Evolutionary conservation across 2,329 filamentous ascomycete species (phyloP), one percentile per base, ranked within the genome.

Genomic region (Penicillium sp.): DNA sequence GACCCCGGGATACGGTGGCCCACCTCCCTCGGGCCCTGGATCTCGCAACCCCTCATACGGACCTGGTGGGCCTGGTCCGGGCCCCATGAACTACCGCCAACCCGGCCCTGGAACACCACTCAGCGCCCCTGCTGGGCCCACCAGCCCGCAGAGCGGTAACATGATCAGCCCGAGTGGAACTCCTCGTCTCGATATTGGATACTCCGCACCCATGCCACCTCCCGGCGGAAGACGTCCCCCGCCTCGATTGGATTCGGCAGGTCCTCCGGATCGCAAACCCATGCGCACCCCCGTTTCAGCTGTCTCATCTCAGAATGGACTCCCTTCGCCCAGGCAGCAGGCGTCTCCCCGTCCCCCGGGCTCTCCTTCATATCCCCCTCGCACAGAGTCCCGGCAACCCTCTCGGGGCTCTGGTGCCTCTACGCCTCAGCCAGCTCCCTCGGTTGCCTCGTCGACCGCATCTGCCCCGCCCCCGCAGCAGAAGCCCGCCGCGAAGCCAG

Each of bases 181-280:
- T 39, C 67, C 76, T 34, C 71, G 72, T 57, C 57, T 79, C 24
- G 77, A 79, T 57, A 75, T 79, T 57, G 77, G 77, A 24, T 80
- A 75, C 55, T 76, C 76, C 24, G 77, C 77, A 39, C 77, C 77
- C 9, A 63, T 74, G 31, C 76, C 79, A 32, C 66, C 66, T 18
- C 65, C 69, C 14, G 71, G 70, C 42, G 63, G 69, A 46, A 64
- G 68, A 40, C 65, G 68, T 54, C 69, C 67, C n/a, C 67, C 68
- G 24, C 55, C 63, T 44, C 67, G 67, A 21, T 58, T 69, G 10
- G 67, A 71, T 21, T 58, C 58, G 21, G 53, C 53, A 8, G 24
- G 24, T 27, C 60, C 61, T 24, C 66, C 68, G 8, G 69, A 72
- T 39, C 65, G 67, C 40, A 67, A 63, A 48, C 69, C 69, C 8